Base-by-base conservation (phyloP, 441 rosid genomes). In the Iberis amara region DNA sequence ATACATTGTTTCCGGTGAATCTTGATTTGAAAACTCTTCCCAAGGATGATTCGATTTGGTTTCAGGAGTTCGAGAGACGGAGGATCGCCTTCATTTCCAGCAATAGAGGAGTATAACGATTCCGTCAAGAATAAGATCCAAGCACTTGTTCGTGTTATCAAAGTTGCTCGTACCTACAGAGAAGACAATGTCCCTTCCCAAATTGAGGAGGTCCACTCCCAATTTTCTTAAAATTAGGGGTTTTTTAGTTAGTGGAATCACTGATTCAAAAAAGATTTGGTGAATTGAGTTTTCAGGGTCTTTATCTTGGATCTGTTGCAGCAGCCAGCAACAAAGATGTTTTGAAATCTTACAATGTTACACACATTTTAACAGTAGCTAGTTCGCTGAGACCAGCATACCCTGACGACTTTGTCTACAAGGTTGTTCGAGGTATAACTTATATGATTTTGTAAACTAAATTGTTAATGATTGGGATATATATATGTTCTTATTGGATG, bases 311-410 rank as follows among this genome's bases (percentile, higher is more conserved):
- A 59, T 83, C 92, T 14, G 15, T 79, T 6, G 74, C 74, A 61
- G 83, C 76, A 52, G 88, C 92, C 3, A 28, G 40, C 60, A 70
- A 83, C 37, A 65, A 64, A 63, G 70, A 55, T 57, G 73, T 31
- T 1, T 76, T 83, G 51, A 79, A 75, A 68, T 61, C 69, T 35
- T 69, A 45, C 38, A 77, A 77, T 38, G 69, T 81, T 40, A 79
- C 85, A 0, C 88, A 75, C 41, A 62, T 81, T 13, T 64, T 83
- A 71, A 77, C 81, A 4, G 83, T 83, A n/a, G 83, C 83, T 66
- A 62, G 66, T 52, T 66, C 86, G 0, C 36, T 83, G 45, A 45
- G 30, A 47, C 82, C 83, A 44, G 62, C 74, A 7, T 69, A 76
- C 50, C 78, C 79, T 21, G 43, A 63, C 56, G 80, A 79, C 39